phyloP scores from a whole-genome alignment of 805 yeast genomes.

The Jamesozyma lodderae region DNA sequence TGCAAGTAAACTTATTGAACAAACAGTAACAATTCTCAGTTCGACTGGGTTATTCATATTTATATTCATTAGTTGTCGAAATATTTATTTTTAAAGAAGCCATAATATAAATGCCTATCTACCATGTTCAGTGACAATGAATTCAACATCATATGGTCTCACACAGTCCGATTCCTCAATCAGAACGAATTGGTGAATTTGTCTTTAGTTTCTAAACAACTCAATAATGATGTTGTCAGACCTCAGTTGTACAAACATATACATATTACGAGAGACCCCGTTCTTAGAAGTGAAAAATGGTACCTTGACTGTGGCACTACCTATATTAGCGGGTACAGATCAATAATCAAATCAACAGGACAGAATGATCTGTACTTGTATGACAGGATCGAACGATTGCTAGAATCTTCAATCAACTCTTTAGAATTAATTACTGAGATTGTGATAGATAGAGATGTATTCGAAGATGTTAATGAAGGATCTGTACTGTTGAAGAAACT shows the following conservation, averaged over 20 bases:
- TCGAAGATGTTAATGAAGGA: slow-evolving; percentile 21
- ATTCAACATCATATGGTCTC: not conserved
- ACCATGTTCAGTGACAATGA: not conserved
- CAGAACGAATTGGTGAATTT: slow-evolving; percentile 34
- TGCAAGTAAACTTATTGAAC: too few relatives aligned
- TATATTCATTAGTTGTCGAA: too few relatives aligned
- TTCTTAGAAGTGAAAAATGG: slow-evolving; percentile 23
- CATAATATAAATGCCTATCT: not conserved
- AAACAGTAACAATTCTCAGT: too few relatives aligned
- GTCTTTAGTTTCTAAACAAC: slow-evolving; percentile 25
- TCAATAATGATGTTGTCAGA: slow-evolving; percentile 26
- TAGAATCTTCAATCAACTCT: slow-evolving; percentile 29
- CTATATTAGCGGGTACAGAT: slow-evolving; percentile 32
- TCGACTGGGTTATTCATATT: too few relatives aligned
- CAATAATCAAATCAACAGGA: slow-evolving; percentile 28
- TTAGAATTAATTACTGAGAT: slow-evolving; percentile 28
- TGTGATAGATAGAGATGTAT: slow-evolving; percentile 27
- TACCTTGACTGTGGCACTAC: slow-evolving; percentile 32
- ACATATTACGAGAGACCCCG: slow-evolving; percentile 30
- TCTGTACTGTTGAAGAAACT: slow-evolving; percentile 8
- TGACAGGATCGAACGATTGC: slow-evolving; percentile 35
- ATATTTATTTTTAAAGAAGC: too few relatives aligned
- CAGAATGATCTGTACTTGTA: slow-evolving; percentile 32
- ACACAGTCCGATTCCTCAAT: too few relatives aligned
- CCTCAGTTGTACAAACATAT: slow-evolving; percentile 33